Conservation (phyloP, 345 rosid genomes). For the Ceriops tagal region DNA sequence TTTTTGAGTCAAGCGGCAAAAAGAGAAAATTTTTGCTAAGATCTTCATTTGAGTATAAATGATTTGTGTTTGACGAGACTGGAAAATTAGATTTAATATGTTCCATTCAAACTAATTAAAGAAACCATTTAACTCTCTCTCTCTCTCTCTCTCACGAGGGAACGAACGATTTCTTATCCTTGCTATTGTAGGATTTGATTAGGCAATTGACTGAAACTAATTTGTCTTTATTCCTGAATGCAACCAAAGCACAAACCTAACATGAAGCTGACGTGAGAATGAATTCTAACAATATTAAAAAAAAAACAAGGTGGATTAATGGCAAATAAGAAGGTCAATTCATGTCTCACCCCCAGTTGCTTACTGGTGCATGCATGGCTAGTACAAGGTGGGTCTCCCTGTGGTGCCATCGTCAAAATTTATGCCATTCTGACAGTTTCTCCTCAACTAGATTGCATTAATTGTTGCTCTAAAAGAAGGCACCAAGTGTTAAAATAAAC, state of each 20-base stretch:
- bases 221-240: not conserved
- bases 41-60: too few species aligned
- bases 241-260: not conserved
- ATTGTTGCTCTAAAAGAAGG: not conserved
- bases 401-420: not conserved
- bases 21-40: too few species aligned
- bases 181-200: constrained; percentile 4
- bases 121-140: too few species aligned
- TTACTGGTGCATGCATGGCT: constrained; percentile 1
- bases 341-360: not conserved
- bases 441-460: constrained; percentile 5
- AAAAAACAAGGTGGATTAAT: not conserved
- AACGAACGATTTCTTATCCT: not conserved
- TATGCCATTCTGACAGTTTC: constrained; percentile 10
- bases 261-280: not conserved
- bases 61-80: too few species aligned
- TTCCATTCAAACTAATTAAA: too few species aligned
- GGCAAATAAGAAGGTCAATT: constrained; percentile 8
- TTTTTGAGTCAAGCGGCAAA: too few species aligned
- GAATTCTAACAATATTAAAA: not conserved
- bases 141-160: too few species aligned
- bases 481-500: not conserved
- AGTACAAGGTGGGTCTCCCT: constrained; percentile 2
- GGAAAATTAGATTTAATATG: too few species aligned
- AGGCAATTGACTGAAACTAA: not conserved